These are phyloP conservation scores for Fusarium tuaranense DNA, from an alignment of 2,329 filamentous ascomycete species.

Conservation along the genomic window DNA sequence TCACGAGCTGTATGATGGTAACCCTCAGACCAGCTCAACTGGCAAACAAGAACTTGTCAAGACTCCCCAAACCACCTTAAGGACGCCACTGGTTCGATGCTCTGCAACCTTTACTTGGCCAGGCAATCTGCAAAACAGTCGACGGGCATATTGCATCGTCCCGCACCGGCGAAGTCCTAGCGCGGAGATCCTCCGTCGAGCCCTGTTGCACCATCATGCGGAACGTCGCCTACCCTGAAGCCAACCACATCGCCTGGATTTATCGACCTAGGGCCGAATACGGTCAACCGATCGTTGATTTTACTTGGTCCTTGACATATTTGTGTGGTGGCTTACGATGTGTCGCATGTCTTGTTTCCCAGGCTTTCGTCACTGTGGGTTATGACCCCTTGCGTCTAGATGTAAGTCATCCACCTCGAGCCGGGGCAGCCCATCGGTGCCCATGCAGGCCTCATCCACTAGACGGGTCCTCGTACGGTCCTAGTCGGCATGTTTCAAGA, in stretches of 20 bases:
- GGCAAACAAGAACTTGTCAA: background rate
- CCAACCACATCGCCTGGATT: background rate
- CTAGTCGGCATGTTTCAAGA: background rate
- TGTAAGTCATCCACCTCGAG: slow-evolving; percentile 11
- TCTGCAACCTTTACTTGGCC: background rate
- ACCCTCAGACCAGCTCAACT: background rate
- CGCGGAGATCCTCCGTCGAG: background rate
- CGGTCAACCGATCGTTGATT: background rate
- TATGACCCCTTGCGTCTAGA: background rate
- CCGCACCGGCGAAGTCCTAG: slow-evolving; percentile 6
- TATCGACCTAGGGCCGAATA: background rate
- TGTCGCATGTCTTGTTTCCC: background rate
- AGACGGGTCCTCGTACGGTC: background rate
- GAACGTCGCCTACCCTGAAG: slow-evolving; percentile 2
- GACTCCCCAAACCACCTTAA: background rate
- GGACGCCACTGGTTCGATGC: background rate
- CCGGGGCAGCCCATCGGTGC: background rate
- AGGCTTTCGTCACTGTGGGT: slow-evolving; percentile 5
- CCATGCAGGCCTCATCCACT: background rate
- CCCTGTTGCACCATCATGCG: background rate
- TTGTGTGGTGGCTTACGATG: background rate
- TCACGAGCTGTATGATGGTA: background rate
- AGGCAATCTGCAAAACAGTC: background rate
- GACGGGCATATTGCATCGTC: slow-evolving; percentile 5
- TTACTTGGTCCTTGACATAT: background rate